Conservation (phyloP, 257 asterid species). For the Solanum arcanum region DNA sequence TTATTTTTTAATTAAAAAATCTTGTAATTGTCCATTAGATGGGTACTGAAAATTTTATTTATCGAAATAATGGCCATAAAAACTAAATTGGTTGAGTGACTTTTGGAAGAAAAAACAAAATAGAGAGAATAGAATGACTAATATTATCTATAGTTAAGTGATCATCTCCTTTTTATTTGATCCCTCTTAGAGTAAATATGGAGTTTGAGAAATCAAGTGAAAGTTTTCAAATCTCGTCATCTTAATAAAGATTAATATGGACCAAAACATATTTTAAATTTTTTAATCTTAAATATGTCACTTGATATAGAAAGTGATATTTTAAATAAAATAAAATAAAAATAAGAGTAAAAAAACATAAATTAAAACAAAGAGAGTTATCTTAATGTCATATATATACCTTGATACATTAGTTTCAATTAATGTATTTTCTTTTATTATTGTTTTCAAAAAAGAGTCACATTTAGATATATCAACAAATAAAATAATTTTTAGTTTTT, state of each 20-base stretch:
- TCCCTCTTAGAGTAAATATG: not conserved
- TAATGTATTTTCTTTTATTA: not conserved
- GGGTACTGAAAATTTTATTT: not conserved
- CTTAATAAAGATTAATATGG: not conserved
- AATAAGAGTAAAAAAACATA: not conserved
- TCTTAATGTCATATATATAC: not conserved
- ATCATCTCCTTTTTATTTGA: not conserved
- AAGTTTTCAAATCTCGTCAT: not conserved
- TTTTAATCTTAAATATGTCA: not conserved
- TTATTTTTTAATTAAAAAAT: too few relatives aligned
- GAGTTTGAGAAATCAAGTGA: not conserved
- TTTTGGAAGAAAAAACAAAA: not conserved
- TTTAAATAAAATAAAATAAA: not conserved
- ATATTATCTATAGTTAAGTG: too few relatives aligned
- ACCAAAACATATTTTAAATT: not conserved
- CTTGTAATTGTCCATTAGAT: not conserved
- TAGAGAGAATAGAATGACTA: not conserved
- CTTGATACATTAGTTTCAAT: not conserved
- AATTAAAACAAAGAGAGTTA: not conserved
- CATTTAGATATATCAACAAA: not conserved
- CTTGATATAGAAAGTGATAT: not conserved
- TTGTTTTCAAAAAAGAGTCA: not conserved
- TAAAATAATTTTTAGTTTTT: not conserved
- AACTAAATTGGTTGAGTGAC: too few relatives aligned
- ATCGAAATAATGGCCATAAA: too few relatives aligned